These are phyloP conservation scores for Neurospora tetraspora DNA, from an alignment of 495 filamentous ascomycete species.

Conservation along the genomic window DNA sequence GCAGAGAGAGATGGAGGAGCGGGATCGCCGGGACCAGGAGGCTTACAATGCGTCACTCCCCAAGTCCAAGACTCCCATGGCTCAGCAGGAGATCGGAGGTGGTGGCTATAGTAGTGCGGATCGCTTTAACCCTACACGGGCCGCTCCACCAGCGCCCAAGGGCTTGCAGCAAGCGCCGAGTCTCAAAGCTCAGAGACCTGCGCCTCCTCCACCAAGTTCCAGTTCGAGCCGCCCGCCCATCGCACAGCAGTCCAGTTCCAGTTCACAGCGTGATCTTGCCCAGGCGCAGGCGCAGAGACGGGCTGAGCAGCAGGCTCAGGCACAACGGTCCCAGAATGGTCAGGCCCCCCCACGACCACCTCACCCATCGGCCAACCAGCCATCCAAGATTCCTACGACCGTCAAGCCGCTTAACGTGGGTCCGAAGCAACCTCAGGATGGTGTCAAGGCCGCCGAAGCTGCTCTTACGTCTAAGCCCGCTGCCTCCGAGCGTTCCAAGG, in stretches of 20 bases:
- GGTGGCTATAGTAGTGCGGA: conserved; percentile 35
- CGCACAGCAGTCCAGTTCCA: conserved; percentile 31
- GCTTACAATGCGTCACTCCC: conserved; percentile 82
- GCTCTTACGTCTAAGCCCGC: conserved; percentile 66
- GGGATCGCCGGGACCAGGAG: conserved; percentile 62
- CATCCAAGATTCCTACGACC: conserved; percentile 53
- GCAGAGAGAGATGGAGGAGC: conserved; percentile 55
- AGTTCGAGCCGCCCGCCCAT: conserved; percentile 27
- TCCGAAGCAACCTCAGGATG: conserved; percentile 60
- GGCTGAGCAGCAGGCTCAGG: conserved; percentile 13
- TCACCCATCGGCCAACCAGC: conserved; percentile 29
- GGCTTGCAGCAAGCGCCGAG: conserved; percentile 31
- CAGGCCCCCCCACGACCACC: conserved; percentile 15
- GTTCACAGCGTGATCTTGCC: conserved; percentile 14
- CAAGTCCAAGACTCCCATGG: conserved; percentile 60
- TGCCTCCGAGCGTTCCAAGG: conserved; percentile 60
- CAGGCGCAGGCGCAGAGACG: conserved; percentile 18
- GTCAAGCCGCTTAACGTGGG: conserved; percentile 88
- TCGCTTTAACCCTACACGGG: conserved; percentile 75
- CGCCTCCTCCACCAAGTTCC: conserved; percentile 36
- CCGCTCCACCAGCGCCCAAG: conserved; percentile 53
- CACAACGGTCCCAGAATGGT: conserved; percentile 25
- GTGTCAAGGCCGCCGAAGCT: conserved; percentile 70
- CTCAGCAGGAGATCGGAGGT: conserved; percentile 73
- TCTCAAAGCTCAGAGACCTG: conserved; percentile 44